Percentiles rank a stretch among this genome's conserved stretches.
Evolutionary conservation across 73 alveolate genomes (phyloP).

Genomic region (Vitrella brassicaformis): DNA sequence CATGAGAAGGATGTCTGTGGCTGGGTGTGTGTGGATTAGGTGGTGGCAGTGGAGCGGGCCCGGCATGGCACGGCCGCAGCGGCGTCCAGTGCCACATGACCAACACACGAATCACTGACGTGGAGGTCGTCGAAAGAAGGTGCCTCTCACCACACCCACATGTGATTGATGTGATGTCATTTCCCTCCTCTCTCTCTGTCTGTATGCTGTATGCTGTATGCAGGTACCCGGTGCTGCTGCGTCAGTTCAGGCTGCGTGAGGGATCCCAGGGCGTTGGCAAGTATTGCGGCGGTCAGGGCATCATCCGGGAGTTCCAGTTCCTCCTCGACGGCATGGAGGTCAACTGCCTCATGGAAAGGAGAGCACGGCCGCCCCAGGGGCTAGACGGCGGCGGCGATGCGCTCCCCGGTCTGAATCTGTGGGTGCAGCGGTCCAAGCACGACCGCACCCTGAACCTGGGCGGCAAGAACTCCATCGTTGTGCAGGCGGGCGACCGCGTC

Average conservation of each 20-base stretch:
- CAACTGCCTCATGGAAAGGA: slow-evolving; percentile 59
- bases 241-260: slow-evolving; percentile 51
- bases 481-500: slow-evolving; percentile 38
- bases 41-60: slow-evolving; percentile 89
- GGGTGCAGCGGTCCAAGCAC: no score
- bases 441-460: slow-evolving; percentile 42
- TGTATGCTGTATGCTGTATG: no score
- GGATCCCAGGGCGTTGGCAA: slow-evolving; percentile 73
- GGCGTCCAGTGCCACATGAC: slow-evolving; percentile 86
- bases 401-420: slow-evolving; percentile 53
- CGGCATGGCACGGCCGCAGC: slow-evolving; percentile 58
- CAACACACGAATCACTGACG: slow-evolving; percentile 79
- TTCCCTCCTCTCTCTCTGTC: no score
- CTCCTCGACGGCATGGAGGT: slow-evolving; percentile 48
- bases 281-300: slow-evolving; percentile 77
- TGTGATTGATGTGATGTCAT: no score
- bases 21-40: no score
- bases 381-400: slow-evolving; percentile 68
- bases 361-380: slow-evolving; percentile 78
- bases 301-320: slow-evolving; percentile 65
- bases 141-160: no score
- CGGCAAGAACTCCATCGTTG: slow-evolving; percentile 51
- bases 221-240: slow-evolving; percentile 64
- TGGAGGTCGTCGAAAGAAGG: slow-evolving; percentile 64
- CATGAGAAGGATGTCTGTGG: no score